These are phyloP conservation scores for Candida mesenterica DNA, from an alignment of 1,139 yeast species.

Conservation along the genomic window DNA sequence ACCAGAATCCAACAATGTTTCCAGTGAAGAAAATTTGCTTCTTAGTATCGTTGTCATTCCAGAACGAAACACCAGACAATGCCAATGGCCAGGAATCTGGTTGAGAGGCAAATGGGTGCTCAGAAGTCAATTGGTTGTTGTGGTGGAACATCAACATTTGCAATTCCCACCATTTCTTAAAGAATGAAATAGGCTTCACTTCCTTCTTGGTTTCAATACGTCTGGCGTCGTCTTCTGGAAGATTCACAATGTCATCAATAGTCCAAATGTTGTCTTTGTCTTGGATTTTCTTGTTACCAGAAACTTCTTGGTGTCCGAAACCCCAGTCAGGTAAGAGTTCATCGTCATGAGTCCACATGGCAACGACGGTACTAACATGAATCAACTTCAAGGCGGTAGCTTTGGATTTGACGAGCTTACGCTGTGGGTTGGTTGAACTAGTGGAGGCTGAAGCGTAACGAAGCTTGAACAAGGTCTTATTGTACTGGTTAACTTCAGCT, in stretches of 20 bases:
- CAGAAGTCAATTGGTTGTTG: constrained; percentile 80
- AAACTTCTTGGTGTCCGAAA: constrained; percentile 84
- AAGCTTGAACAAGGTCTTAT: constrained; percentile 78
- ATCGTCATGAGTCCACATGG: constrained; percentile 93
- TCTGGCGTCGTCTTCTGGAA: constrained; percentile 58
- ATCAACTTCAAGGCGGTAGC: constrained; percentile 66
- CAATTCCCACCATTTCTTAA: constrained; percentile 84
- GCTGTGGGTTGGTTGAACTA: constrained; percentile 39
- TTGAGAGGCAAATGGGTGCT: constrained; percentile 94
- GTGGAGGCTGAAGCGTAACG: constrained; percentile 46
- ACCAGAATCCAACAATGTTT: constrained; percentile 90
- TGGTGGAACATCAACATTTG: constrained; percentile 89
- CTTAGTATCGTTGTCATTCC: constrained; percentile 70
- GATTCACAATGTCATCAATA: constrained; percentile 67
- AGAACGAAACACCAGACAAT: constrained; percentile 89
- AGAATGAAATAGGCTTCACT: constrained; percentile 63
- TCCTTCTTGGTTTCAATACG: constrained; percentile 55
- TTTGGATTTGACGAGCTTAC: constrained; percentile 62
- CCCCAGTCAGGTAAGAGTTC: constrained; percentile 92
- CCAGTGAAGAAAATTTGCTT: constrained; percentile 88
- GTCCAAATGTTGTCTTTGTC: constrained; percentile 74
- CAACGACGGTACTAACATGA: constrained; percentile 85
- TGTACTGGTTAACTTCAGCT: constrained; percentile 45
- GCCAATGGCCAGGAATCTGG: constrained; percentile 96
- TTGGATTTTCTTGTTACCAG: constrained; percentile 81